Base-by-base conservation (phyloP, 805 yeast genomes). In the Cyberlindnera nakhonratchasimensis region DNA sequence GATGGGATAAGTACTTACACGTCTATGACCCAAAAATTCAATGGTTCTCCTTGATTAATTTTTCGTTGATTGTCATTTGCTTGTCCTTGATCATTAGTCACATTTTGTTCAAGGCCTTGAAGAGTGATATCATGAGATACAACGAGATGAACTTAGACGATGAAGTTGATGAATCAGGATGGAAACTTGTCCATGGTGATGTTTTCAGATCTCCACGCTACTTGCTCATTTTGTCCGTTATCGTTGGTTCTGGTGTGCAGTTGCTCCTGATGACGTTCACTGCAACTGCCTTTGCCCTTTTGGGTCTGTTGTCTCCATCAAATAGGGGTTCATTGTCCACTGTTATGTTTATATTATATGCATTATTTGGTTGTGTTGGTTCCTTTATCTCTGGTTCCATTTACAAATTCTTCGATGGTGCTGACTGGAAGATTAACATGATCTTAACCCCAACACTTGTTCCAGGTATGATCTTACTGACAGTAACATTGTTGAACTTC, bases 1-100 rank as follows among this genome's bases (percentile, higher is more conserved):
- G 99, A 68, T 93, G 99, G 99, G 99, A 93, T 64, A 87, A 88
- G 64, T 93, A 93, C 62, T 71, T 93, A 57, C 95, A 87, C 55
- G 93, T 86, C 19, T 85, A 82, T 61, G 96, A 87, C 59, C 95
- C 97, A 43, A 83, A 84, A 59, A 86, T 93, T 54, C 97, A 93
- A 67, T 91, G 98, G 97, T 86, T 89, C 57, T 88, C 97, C 2
- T 76, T 93, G 54, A 68, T 89, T 52, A 89, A 89, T 66, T 88
- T 95, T 49, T 80, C 95, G 4, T 63, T 90, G 42, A 78, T 91
- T 55, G 96, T 89, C 7, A 48, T 86, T 9, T 76, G 86, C 51
- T 71, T 93, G 49, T 83, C 93, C 4, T 68, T 81, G 28, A 78
- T 89, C 47, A 86, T 89, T 64, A 80, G 82, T 11, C 91, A 89